Evolutionary conservation across 2,329 filamentous ascomycete genomes (phyloP).

Genomic region (Didymella pinodella): DNA sequence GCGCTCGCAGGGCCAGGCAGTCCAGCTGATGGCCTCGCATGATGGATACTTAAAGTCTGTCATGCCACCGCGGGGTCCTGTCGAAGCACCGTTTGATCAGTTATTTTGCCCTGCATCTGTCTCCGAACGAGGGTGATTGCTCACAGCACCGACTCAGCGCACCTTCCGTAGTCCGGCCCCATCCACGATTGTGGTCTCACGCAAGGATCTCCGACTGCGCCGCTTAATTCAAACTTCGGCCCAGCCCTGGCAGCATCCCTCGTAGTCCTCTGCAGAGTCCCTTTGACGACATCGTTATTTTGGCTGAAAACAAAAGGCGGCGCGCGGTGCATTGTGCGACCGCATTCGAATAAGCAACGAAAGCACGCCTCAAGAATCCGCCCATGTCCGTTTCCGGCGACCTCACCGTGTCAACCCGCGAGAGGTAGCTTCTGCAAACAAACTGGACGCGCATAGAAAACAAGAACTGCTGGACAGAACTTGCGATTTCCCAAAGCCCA

Average conservation of each 20-base stretch:
- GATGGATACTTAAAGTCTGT: slow-evolving; percentile 20
- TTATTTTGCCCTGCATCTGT: neutral
- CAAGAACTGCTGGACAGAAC: slow-evolving; percentile 12
- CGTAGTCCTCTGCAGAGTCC: slow-evolving; percentile 3
- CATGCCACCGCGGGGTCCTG: slow-evolving; percentile 15
- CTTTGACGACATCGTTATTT: slow-evolving; percentile 19
- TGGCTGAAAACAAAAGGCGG: slow-evolving; percentile 20
- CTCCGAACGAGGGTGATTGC: slow-evolving; percentile 4
- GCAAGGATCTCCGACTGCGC: slow-evolving; percentile 19
- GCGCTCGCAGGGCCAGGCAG: slow-evolving; percentile 9
- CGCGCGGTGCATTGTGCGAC: slow-evolving; percentile 21
- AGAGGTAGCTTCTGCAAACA: slow-evolving; percentile 22
- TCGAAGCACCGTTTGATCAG: slow-evolving; percentile 1
- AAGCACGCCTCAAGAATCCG: slow-evolving; percentile 16
- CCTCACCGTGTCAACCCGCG: slow-evolving; percentile 12
- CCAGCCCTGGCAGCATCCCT: slow-evolving; percentile 16
- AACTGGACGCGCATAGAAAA: slow-evolving; percentile 20
- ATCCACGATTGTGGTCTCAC: slow-evolving; percentile 13
- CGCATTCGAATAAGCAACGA: slow-evolving; percentile 18
- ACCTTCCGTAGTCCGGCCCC: slow-evolving; percentile 15
- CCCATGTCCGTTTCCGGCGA: slow-evolving; percentile 19
- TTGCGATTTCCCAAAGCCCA: slow-evolving; percentile 5
- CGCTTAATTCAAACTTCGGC: slow-evolving; percentile 16
- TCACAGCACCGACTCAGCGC: slow-evolving; percentile 14
- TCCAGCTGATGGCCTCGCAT: slow-evolving; percentile 21